phyloP scores from a whole-genome alignment of 495 filamentous ascomycete species.

The Tuber aestivum region DNA sequence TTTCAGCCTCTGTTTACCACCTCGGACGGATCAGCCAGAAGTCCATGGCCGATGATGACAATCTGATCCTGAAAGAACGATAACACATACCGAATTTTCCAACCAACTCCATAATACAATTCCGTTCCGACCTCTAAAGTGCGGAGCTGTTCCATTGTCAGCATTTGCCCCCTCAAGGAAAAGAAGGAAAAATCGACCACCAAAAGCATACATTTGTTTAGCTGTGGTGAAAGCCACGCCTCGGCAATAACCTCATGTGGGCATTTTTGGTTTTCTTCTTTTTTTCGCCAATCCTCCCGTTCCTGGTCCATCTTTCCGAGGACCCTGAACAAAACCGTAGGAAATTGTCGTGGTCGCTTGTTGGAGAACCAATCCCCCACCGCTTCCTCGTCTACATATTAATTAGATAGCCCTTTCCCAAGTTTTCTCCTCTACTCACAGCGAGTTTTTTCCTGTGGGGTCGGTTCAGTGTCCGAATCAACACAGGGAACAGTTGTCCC shows the following conservation, averaged over 20 bases:
- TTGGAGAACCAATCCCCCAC: conserved; percentile 29
- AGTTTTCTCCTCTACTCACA: neutral
- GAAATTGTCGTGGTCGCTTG: conserved; percentile 28
- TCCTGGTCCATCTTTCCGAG: conserved; percentile 27
- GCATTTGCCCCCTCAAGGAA: neutral
- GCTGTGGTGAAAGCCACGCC: conserved; percentile 26
- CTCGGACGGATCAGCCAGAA: neutral
- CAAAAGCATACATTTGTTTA: conserved; percentile 21
- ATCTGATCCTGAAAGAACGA: neutral
- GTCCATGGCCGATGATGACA: neutral
- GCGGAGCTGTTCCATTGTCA: conserved; percentile 20
- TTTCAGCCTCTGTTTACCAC: neutral
- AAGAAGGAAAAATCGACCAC: neutral
- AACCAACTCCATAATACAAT: conserved; percentile 30
- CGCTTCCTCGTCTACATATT: conserved; percentile 13
- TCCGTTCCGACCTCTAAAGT: conserved; percentile 21
- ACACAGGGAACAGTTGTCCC: neutral
- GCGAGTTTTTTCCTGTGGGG: neutral
- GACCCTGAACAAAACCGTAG: conserved; percentile 26
- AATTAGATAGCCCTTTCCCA: neutral
- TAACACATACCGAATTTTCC: conserved; percentile 12
- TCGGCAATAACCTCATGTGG: conserved; percentile 20
- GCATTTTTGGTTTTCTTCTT: conserved; percentile 15
- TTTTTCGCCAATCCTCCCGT: conserved; percentile 19
- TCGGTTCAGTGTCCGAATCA: neutral